These are phyloP conservation scores for Dryadomyces quercus-mongolicae DNA, from an alignment of 2,329 filamentous ascomycete species.

Conservation along the genomic window DNA sequence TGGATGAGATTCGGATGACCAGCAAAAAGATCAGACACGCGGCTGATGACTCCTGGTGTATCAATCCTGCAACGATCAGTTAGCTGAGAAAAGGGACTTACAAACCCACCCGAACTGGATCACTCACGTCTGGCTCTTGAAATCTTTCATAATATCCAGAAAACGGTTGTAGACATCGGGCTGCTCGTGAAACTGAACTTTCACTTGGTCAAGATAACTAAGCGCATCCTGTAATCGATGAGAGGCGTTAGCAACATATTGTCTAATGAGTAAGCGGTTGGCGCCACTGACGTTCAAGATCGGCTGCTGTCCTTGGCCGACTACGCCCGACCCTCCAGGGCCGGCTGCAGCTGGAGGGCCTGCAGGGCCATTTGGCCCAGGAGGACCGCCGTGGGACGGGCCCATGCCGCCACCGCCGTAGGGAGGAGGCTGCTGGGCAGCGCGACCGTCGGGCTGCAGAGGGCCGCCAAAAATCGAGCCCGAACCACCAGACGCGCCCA, in stretches of 20 bases:
- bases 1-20: conserved; percentile 93
- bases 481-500: conserved; percentile 47
- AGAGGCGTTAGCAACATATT: neutral
- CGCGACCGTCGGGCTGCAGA: conserved; percentile 46
- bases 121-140: conserved; percentile 88
- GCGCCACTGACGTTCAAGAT: conserved; percentile 55
- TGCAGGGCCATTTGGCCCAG: conserved; percentile 14
- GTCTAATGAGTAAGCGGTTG: neutral
- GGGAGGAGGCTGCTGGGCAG: conserved; percentile 49
- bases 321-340: conserved; percentile 35
- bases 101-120: neutral
- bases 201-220: conserved; percentile 95
- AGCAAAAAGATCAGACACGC: conserved; percentile 89
- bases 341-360: conserved; percentile 9
- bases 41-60: conserved; percentile 92
- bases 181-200: conserved; percentile 93
- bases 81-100: neutral
- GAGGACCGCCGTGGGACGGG: conserved; percentile 21
- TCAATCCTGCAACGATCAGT: conserved; percentile 53
- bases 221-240: conserved; percentile 51
- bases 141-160: conserved; percentile 98
- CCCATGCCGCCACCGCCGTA: conserved; percentile 31
- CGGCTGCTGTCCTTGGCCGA: conserved; percentile 71
- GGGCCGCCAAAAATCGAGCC: conserved; percentile 59
- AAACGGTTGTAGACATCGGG: conserved; percentile 97